phyloP scores from a whole-genome alignment of 139 green algal species.

The Chlorella sp. region DNA sequence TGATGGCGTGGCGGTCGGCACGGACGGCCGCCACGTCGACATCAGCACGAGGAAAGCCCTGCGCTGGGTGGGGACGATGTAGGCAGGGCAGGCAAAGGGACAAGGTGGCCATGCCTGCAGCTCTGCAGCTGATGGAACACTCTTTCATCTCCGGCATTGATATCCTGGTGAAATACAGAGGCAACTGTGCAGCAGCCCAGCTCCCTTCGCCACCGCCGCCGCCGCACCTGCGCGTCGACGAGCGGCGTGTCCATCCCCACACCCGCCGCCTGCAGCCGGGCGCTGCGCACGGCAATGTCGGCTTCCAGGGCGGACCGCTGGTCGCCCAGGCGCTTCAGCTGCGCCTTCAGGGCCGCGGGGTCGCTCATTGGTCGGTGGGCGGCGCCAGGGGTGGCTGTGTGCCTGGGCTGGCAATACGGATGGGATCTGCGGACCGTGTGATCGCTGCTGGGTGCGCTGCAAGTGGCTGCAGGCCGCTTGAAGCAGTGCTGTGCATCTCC shows the following conservation, averaged over 20 bases:
- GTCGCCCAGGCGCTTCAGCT: slow-evolving; percentile 54
- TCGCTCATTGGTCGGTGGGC: neutral
- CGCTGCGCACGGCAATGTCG: slow-evolving; percentile 55
- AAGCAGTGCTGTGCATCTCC: no score
- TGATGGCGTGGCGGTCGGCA: slow-evolving; percentile 70
- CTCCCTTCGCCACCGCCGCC: no score
- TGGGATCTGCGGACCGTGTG: no score
- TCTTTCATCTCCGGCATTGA: neutral
- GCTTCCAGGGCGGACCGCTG: slow-evolving; percentile 56
- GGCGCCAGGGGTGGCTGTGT: no score
- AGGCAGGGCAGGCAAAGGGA: no score
- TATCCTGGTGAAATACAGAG: no score
- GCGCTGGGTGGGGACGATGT: no score
- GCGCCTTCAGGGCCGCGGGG: slow-evolving; percentile 49
- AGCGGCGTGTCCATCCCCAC: slow-evolving; percentile 65
- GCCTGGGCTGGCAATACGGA: no score
- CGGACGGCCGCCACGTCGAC: slow-evolving; percentile 79
- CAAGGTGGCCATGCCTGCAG: neutral
- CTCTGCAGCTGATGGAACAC: no score
- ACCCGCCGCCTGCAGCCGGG: slow-evolving; percentile 62
- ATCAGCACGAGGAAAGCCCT: slow-evolving; percentile 86
- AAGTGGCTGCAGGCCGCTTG: no score
- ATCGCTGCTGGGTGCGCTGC: no score
- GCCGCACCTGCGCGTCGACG: slow-evolving; percentile 73
- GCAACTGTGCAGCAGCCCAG: no score